phyloP scores from a whole-genome alignment of 495 filamentous ascomycete genomes.

The Pseudotulostoma volvatum region DNA sequence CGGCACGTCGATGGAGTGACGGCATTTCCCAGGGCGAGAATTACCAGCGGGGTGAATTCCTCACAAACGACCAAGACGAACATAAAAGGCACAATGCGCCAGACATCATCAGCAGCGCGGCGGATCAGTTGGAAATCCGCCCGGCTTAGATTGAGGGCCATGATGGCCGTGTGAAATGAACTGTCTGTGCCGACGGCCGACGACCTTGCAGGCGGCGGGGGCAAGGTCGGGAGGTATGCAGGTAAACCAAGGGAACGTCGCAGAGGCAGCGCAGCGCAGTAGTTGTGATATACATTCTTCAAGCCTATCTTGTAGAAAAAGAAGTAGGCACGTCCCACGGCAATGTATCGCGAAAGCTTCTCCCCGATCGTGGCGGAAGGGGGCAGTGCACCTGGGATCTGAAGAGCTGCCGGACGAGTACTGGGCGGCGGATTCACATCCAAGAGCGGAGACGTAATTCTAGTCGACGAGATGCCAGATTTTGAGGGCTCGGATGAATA shows the following conservation, averaged over 20 bases:
- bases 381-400: constrained; percentile 11
- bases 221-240: constrained; percentile 19
- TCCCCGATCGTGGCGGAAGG: constrained; percentile 10
- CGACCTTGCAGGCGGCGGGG: constrained; percentile 11
- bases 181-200: not conserved
- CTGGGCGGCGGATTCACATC: constrained; percentile 23
- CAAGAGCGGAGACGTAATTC: constrained; percentile 6
- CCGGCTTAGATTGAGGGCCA: constrained; percentile 26
- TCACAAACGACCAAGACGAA: constrained; percentile 60
- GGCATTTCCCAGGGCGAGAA: constrained; percentile 47
- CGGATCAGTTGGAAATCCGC: constrained; percentile 47
- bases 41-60: constrained; percentile 65
- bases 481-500: constrained; percentile 6
- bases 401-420: constrained; percentile 22
- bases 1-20: constrained; percentile 67
- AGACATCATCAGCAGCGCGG: constrained; percentile 50
- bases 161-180: constrained; percentile 16
- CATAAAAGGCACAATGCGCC: constrained; percentile 58
- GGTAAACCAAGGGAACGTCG: constrained; percentile 15
- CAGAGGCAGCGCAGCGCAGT: constrained; percentile 25
- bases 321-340: constrained; percentile 30
- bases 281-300: constrained; percentile 44
- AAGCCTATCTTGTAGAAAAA: constrained; percentile 81
- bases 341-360: constrained; percentile 23
- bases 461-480: constrained; percentile 6